A percentile compares a stretch with the other conserved stretches of the same genome.
Evolutionary conservation across 768 basidiomycete genomes (phyloP).

Genomic region (Filobasidium floriforme): DNA sequence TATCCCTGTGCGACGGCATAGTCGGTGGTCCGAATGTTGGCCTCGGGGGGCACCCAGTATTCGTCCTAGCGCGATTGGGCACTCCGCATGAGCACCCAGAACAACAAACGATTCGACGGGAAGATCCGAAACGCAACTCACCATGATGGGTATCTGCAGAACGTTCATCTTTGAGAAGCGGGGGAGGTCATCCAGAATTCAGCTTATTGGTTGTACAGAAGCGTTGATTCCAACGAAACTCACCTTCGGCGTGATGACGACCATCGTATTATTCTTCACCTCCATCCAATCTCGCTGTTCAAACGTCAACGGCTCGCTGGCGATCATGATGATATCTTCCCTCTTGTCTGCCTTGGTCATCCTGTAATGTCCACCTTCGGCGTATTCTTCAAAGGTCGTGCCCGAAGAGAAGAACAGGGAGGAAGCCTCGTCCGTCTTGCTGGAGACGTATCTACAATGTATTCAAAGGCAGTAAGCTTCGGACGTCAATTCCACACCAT

Average conservation of each 20-base stretch:
- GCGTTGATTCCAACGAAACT: no score
- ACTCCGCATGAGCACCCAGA: constrained; percentile 1
- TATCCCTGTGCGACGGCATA: constrained; percentile 77
- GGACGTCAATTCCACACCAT: not conserved
- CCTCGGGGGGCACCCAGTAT: constrained; percentile 80
- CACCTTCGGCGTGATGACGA: constrained; percentile 91
- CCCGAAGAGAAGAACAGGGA: constrained; percentile 96
- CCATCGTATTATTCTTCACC: constrained; percentile 91
- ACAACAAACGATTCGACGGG: no score
- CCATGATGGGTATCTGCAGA: constrained; percentile 80
- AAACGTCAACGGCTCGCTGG: constrained; percentile 87
- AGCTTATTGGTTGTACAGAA: not conserved
- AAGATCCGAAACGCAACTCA: constrained; percentile 11
- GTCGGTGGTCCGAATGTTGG: constrained; percentile 68
- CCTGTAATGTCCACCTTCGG: constrained; percentile 79
- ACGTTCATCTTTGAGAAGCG: constrained; percentile 55
- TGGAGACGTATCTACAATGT: constrained; percentile 69
- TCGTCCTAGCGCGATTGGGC: constrained; percentile 52
- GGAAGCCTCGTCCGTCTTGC: constrained; percentile 81
- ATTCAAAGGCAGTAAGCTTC: not conserved
- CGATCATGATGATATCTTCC: constrained; percentile 83
- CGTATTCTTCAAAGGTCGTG: constrained; percentile 83
- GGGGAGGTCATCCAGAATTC: not conserved
- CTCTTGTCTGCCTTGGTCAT: constrained; percentile 94
- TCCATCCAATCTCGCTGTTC: constrained; percentile 99